A percentile compares a stretch with the other conserved stretches of the same genome.
Conservation (phyloP, 768 basidiomycete genomes). For the Lentinula detonsa region DNA sequence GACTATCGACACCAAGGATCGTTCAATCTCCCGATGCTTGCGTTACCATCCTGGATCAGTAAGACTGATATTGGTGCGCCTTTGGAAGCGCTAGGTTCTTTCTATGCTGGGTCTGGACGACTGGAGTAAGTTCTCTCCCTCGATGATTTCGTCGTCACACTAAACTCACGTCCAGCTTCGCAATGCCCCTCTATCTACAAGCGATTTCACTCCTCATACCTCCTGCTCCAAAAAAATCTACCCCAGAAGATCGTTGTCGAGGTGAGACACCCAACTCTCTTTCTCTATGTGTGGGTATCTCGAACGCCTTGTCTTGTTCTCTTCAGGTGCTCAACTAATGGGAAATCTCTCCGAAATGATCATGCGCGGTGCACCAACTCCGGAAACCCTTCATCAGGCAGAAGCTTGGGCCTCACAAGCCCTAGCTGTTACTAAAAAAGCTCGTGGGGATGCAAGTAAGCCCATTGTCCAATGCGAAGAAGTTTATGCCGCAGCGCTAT, state of each 20-base stretch:
- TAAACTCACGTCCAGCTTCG: constrained; percentile 36
- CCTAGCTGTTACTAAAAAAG: constrained; percentile 23
- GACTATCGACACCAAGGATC: background rate
- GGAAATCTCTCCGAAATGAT: constrained; percentile 38
- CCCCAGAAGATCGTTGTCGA: constrained; percentile 51
- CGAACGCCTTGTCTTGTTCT: background rate
- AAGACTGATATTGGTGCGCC: constrained; percentile 60
- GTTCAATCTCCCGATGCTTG: constrained; percentile 42
- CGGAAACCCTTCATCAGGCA: constrained; percentile 36
- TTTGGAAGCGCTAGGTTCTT: constrained; percentile 58
- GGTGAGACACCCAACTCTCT: constrained; percentile 27
- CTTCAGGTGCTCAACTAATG: constrained; percentile 41
- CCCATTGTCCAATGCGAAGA: constrained; percentile 41
- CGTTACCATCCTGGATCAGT: constrained; percentile 54
- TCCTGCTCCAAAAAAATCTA: constrained; percentile 26
- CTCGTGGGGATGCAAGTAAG: constrained; percentile 17
- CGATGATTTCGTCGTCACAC: background rate
- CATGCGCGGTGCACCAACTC: constrained; percentile 22
- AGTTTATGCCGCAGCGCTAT: constrained; percentile 51
- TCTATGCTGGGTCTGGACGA: constrained; percentile 51
- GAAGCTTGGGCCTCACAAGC: constrained; percentile 60
- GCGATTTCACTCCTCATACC: constrained; percentile 58
- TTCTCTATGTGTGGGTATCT: background rate
- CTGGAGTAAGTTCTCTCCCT: constrained; percentile 39
- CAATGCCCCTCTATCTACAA: constrained; percentile 60